These are phyloP conservation scores for Ploettnerulaceae sp. DNA, from an alignment of 2,329 filamentous ascomycete species.

Conservation along the genomic window DNA sequence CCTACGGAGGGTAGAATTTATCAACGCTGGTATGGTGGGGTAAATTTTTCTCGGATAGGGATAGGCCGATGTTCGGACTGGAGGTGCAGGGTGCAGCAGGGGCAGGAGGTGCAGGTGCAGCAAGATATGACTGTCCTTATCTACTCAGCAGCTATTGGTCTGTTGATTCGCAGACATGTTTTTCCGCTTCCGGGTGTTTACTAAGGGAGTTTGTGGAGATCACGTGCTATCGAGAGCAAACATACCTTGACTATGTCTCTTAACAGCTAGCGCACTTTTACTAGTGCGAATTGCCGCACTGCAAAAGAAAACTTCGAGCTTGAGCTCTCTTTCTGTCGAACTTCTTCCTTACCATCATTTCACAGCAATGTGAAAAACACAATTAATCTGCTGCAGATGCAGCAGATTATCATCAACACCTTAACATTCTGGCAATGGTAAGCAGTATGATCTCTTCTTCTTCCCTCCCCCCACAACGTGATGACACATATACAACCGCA, in stretches of 20 bases:
- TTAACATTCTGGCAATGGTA: conserved; percentile 20
- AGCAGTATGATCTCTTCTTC: conserved; percentile 20
- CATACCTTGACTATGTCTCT: too few species aligned
- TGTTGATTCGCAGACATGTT: too few species aligned
- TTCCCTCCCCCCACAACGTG: conserved; percentile 46
- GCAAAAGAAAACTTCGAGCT: conserved; percentile 39
- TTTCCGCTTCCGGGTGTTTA: too few species aligned
- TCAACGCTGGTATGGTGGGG: conserved; percentile 5
- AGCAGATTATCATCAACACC: conserved; percentile 5
- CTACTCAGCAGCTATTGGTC: too few species aligned
- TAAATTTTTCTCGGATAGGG: too few species aligned
- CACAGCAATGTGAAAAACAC: conserved; percentile 24
- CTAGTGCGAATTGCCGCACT: conserved; percentile 13
- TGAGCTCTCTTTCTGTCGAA: background rate
- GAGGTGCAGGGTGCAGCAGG: too few species aligned
- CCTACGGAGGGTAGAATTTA: conserved; percentile 4
- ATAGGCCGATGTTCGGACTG: conserved; percentile 9
- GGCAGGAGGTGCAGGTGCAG: too few species aligned
- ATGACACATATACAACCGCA: conserved; percentile 81
- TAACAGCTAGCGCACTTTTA: too few species aligned
- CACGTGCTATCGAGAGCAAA: too few species aligned
- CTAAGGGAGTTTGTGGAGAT: too few species aligned
- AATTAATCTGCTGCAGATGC: conserved; percentile 15
- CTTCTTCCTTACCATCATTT: conserved; percentile 6
- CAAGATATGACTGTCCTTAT: too few species aligned